Conservation (phyloP, 306 rosid genomes). For the Pachyrhizus erosus region DNA sequence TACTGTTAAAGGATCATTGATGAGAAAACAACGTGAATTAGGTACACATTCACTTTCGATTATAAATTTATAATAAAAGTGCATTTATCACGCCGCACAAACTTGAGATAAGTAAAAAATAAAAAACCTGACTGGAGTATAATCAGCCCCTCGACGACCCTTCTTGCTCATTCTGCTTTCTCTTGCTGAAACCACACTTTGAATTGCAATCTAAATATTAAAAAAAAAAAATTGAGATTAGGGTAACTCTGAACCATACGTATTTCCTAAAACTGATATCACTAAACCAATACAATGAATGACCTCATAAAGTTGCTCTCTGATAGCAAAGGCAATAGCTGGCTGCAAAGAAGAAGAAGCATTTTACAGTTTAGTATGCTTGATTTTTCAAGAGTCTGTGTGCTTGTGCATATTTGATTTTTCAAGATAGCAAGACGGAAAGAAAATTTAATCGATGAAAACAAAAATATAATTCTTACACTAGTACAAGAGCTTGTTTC, state of each 20-base stretch:
- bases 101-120: not conserved
- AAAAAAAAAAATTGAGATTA: not conserved
- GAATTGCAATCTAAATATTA: constrained; percentile 74
- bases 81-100: constrained; percentile 2
- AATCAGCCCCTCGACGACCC: constrained; percentile 79
- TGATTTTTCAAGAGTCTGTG: constrained; percentile 17
- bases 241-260: not conserved
- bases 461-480: constrained; percentile 19
- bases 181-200: constrained; percentile 86
- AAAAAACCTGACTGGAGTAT: constrained; percentile 70
- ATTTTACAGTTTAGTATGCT: constrained; percentile 29
- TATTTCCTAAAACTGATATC: not conserved
- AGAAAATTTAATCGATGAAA: not conserved
- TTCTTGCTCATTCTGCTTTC: constrained; percentile 95
- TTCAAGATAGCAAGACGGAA: not conserved
- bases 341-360: constrained; percentile 65
- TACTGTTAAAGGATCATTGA: constrained; percentile 56
- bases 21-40: constrained; percentile 22
- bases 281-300: constrained; percentile 27
- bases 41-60: not conserved
- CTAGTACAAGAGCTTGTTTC: constrained; percentile 21
- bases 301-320: constrained; percentile 94
- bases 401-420: not conserved
- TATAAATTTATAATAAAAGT: not conserved
- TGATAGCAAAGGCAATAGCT: constrained; percentile 84